A percentile compares a stretch with the other conserved stretches of the same genome.
Conservation (phyloP, 1,284 basidiomycete species). For the Fomes fomentarius region DNA sequence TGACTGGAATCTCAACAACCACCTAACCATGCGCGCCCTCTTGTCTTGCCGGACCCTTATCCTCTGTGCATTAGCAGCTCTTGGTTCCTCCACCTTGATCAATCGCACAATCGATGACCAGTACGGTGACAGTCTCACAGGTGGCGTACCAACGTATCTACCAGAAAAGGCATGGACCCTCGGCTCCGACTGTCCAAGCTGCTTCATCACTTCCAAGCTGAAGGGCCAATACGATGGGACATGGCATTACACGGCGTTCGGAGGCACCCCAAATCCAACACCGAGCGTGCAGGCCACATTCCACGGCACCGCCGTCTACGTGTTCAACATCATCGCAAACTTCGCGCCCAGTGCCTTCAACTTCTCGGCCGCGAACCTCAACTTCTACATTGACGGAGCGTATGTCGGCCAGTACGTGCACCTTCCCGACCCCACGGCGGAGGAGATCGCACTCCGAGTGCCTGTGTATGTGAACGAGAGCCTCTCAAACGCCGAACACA, state of each 20-base stretch:
- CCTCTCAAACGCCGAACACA: background rate
- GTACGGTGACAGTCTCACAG: background rate
- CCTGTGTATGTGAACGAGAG: slow-evolving; percentile 21
- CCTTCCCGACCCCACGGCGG: background rate
- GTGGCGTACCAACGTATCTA: background rate
- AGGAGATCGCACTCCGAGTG: slow-evolving; percentile 29
- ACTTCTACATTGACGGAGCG: slow-evolving; percentile 37
- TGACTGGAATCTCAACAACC: too few relatives aligned
- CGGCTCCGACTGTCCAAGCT: background rate
- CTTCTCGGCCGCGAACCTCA: slow-evolving; percentile 25
- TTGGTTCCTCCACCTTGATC: background rate
- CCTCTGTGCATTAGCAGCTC: too few relatives aligned
- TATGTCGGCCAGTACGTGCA: slow-evolving; percentile 27
- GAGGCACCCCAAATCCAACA: background rate
- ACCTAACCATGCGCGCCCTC: too few relatives aligned
- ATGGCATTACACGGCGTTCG: background rate
- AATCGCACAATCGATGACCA: slow-evolving; percentile 7
- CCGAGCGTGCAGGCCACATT: background rate
- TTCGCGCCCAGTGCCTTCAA: background rate
- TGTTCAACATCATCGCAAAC: slow-evolving; percentile 37
- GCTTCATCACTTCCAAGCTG: background rate
- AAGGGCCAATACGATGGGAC: background rate
- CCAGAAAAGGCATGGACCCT: background rate
- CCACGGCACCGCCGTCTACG: slow-evolving; percentile 27
- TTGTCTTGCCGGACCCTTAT: too few relatives aligned